Conservation (phyloP, 192 early-diverging fungal genomes). For the Rhizophagus clarus region DNA sequence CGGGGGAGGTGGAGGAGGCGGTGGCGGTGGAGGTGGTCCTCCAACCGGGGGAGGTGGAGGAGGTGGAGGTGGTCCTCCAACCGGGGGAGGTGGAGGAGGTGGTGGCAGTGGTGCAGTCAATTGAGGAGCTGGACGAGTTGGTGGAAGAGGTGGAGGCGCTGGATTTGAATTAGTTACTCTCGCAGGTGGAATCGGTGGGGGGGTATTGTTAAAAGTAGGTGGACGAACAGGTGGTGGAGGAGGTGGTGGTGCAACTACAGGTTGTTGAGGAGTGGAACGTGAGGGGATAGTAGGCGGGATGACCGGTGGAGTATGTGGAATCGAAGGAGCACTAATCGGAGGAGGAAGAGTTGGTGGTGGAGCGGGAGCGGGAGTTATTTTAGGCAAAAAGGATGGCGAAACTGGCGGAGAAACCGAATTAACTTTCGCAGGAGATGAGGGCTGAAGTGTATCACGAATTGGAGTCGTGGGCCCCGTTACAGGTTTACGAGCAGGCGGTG, state of each 20-base stretch:
- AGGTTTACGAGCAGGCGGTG: slow-evolving; percentile 34
- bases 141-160: slow-evolving; percentile 33
- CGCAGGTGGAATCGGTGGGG: slow-evolving; percentile 41
- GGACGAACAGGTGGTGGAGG: neutral
- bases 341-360: slow-evolving; percentile 37
- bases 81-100: slow-evolving; percentile 39
- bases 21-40: neutral
- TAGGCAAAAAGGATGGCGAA: slow-evolving; percentile 14
- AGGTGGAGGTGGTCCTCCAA: neutral
- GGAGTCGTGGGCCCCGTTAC: neutral
- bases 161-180: slow-evolving; percentile 28
- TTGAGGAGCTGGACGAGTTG: slow-evolving; percentile 32
- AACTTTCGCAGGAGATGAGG: neutral
- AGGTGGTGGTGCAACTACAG: too few relatives aligned
- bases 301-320: slow-evolving; percentile 38
- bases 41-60: neutral
- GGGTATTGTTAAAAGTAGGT: slow-evolving; percentile 19
- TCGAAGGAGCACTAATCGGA: slow-evolving; percentile 34
- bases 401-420: neutral
- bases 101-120: slow-evolving; percentile 25
- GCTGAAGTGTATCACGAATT: neutral
- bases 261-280: slow-evolving; percentile 30
- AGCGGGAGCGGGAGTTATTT: slow-evolving; percentile 38
- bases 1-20: neutral
- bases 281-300: slow-evolving; percentile 17